Base-by-base conservation (phyloP, 768 basidiomycete species). In the Russula emetica region DNA sequence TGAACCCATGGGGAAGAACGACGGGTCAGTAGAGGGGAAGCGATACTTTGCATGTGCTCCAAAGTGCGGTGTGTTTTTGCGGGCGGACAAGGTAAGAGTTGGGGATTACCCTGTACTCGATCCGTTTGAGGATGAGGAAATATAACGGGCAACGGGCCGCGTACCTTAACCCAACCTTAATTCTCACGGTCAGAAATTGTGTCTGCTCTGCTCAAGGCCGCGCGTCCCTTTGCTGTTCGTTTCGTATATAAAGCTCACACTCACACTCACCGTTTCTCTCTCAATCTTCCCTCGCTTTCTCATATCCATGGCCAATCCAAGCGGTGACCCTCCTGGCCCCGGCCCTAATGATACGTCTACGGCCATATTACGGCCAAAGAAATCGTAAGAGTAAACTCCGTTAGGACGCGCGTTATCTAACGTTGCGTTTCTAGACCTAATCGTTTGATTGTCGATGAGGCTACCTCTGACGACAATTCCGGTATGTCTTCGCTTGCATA, bases 401-500 rank as follows among this genome's bases (percentile, higher is more conserved):
- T 53, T 34, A 30, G 58, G 60, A 71, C 68, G 60, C 54, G 59
- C 52, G 14, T 55, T n/a, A 65, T 60, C 60, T 71, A 38, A 67
- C 63, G 20, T 62, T 66, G 36, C 59, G 38, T 58, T 70, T 5
- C 3, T 71, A 98, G 95, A 26, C 96, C 97, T 36, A 97, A 98
- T 80, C 93, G 96, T 74, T 84, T 99, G 67, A 91, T 98, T 72
- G 95, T 98, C 69, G 96, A 98, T 72, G 97, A 99, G 73, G 86
- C 94, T 40, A 82, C 87, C 18, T 81, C 88, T 40, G 97, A 99
- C 76, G 97, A 99, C 74, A 99, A 98, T 82, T 96, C 93, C 75
- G 91, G 91, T 88, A 71, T 72, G 83, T 67, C 7, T 14, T 14
- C 11, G 59, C 51, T 40, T 40, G 28, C 26, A n/a, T 14, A 26